Conservation (phyloP, 352 stramenopile genomes). For the Phytopythium mirpurense region DNA sequence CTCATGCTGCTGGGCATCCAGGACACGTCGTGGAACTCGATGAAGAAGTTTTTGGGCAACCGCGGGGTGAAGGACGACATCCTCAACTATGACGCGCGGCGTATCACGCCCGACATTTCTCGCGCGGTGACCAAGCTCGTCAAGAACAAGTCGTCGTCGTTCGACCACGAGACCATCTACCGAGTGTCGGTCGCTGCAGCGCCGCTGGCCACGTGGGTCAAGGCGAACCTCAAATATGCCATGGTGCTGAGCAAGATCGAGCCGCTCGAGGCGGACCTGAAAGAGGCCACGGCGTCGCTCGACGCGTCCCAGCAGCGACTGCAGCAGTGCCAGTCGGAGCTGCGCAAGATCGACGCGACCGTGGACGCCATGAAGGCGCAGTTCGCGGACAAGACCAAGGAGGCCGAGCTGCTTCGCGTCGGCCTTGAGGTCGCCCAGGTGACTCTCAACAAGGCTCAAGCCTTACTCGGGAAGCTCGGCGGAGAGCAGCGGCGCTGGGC, state of each 20-base stretch:
- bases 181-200: constrained; percentile 92
- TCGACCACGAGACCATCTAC: constrained; percentile 93
- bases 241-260: constrained; percentile 96
- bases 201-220: constrained; percentile 93
- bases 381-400: constrained; percentile 90
- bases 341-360: constrained; percentile 88
- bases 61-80: constrained; percentile 96
- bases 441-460: constrained; percentile 90
- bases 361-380: constrained; percentile 89
- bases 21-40: constrained; percentile 94
- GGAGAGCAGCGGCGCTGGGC: constrained; percentile 92
- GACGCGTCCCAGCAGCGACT: constrained; percentile 87
- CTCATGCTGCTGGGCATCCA: constrained; percentile 95
- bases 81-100: constrained; percentile 92
- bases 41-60: constrained; percentile 96
- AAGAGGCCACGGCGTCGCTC: constrained; percentile 84
- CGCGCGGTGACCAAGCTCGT: constrained; percentile 91
- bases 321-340: constrained; percentile 86
- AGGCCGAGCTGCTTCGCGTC: constrained; percentile 88
- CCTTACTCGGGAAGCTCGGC: constrained; percentile 85
- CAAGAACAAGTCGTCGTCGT: constrained; percentile 90
- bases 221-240: constrained; percentile 94
- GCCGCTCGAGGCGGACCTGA: constrained; percentile 88
- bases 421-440: constrained; percentile 86
- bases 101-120: constrained; percentile 89